These are phyloP conservation scores for Suillus brevipes DNA, from an alignment of 768 basidiomycete genomes.

Conservation along the genomic window DNA sequence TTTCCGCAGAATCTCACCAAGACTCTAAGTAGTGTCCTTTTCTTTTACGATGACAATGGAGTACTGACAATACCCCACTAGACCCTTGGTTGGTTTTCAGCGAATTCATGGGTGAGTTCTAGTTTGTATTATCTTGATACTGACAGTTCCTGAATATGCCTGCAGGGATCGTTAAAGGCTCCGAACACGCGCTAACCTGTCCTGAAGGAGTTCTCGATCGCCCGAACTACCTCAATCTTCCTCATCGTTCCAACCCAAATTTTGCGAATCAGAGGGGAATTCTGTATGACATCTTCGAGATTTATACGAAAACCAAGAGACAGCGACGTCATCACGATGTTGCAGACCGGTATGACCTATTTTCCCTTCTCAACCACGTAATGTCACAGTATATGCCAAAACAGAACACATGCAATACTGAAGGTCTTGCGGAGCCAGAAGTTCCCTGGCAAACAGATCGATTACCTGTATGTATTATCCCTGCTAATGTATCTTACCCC, in stretches of 20 bases:
- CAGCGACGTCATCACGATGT: conserved; percentile 47
- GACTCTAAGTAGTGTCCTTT: conserved; percentile 45
- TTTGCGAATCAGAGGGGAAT: conserved; percentile 50
- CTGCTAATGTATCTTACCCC: background rate
- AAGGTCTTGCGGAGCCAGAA: conserved; percentile 24
- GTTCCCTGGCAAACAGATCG: conserved; percentile 41
- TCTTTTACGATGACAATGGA: background rate
- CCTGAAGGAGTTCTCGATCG: conserved; percentile 42
- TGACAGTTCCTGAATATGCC: background rate
- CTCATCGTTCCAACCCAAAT: conserved; percentile 51
- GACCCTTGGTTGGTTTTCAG: conserved; percentile 64
- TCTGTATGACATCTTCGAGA: conserved; percentile 55
- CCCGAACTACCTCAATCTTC: conserved; percentile 46
- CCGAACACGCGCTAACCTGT: conserved; percentile 47
- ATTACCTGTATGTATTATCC: conserved; percentile 49
- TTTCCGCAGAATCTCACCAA: conserved; percentile 52
- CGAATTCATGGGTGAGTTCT: conserved; percentile 59
- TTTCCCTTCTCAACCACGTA: background rate
- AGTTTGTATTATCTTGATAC: background rate
- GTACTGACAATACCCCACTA: conserved; percentile 23
- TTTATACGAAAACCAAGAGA: conserved; percentile 49
- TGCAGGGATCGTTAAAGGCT: conserved; percentile 66
- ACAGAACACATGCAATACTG: conserved; percentile 54
- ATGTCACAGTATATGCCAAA: background rate
- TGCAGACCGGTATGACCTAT: conserved; percentile 52